Conservation (phyloP, 2,329 filamentous ascomycete genomes). For the Trichoderma koningii region DNA sequence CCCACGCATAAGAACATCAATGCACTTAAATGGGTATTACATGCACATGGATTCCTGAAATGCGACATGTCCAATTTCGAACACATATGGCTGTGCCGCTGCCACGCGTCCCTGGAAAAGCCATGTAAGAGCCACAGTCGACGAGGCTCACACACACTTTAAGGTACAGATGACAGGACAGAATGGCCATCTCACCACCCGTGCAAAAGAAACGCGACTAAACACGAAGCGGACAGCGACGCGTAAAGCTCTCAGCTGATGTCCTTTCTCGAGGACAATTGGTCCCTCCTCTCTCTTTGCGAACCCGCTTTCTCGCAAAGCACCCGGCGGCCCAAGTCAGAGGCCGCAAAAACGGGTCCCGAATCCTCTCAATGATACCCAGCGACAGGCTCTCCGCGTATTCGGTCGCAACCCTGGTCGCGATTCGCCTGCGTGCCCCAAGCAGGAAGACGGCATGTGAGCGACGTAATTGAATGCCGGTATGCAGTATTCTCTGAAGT, state of each 20-base stretch:
- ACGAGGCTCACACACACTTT: background rate
- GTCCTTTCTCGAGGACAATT: slow-evolving; percentile 14
- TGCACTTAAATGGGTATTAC: no score
- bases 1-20: background rate
- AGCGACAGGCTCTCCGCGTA: slow-evolving; percentile 22
- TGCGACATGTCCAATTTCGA: slow-evolving; percentile 5
- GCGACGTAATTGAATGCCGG: background rate
- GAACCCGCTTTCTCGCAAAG: slow-evolving; percentile 13
- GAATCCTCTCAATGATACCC: slow-evolving; percentile 7
- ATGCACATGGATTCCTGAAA: background rate
- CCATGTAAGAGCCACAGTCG: background rate
- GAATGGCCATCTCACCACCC: background rate
- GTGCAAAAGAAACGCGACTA: slow-evolving; percentile 13
- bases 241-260: slow-evolving; percentile 23
- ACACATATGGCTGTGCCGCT: background rate
- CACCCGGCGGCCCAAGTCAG: background rate
- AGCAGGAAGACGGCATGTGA: slow-evolving; percentile 19
- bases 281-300: background rate
- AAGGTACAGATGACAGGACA: background rate
- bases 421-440: slow-evolving; percentile 21
- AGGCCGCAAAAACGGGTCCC: slow-evolving; percentile 15
- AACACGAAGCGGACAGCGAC: slow-evolving; percentile 8
- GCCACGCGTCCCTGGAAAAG: background rate
- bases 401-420: slow-evolving; percentile 15
- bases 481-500: background rate